Evolutionary conservation across 2,329 filamentous ascomycete species (phyloP).

Genomic region (Trichoderma sp.): DNA sequence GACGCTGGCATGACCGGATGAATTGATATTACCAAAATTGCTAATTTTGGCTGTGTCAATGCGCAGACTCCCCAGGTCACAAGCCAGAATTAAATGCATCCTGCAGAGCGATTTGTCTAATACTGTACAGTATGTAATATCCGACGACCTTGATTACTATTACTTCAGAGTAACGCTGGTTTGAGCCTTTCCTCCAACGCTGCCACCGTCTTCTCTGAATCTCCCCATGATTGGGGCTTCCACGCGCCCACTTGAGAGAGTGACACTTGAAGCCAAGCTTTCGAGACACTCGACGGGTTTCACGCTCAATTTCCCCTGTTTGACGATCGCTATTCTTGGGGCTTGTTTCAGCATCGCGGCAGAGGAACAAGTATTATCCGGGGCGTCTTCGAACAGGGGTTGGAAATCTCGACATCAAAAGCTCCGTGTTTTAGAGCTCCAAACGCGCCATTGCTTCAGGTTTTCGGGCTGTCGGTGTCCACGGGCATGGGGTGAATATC

Average conservation of each 20-base stretch:
- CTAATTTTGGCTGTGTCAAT: slow-evolving; percentile 3
- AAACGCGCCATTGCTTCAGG: slow-evolving; percentile 7
- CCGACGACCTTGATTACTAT: neutral
- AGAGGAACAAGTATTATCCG: slow-evolving; percentile 4
- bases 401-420: neutral
- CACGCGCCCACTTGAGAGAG: neutral
- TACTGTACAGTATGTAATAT: neutral
- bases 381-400: neutral
- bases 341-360: neutral
- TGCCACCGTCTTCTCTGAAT: neutral
- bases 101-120: neutral
- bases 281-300: slow-evolving; percentile 1
- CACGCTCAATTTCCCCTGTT: slow-evolving; percentile 13
- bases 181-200: neutral
- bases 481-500: neutral
- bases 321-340: neutral
- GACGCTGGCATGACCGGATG: neutral
- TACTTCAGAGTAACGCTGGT: neutral
- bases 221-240: neutral
- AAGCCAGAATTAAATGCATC: neutral
- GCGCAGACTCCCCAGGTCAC: neutral
- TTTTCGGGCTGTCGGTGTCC: neutral
- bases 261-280: neutral
- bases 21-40: neutral
- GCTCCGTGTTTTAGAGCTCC: neutral